Evolutionary conservation across 129 eudicot species (phyloP), one percentile per base, ranked within the genome.

Genomic region (Pseudognaphalium luteoalbum): DNA sequence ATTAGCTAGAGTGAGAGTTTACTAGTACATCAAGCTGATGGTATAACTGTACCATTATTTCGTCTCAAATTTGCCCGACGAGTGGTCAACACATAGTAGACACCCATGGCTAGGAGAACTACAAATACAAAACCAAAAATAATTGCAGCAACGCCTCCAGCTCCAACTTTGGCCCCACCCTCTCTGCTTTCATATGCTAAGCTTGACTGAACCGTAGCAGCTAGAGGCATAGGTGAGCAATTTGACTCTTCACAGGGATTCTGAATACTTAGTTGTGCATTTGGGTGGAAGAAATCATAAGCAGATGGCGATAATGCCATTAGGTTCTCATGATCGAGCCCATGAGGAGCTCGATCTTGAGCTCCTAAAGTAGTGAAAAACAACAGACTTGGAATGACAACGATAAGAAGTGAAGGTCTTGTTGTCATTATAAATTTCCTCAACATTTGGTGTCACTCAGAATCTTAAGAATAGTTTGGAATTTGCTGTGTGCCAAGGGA

Each of bases 261-360:
- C 52, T 68, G 70, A 57, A 54, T 44, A 7, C 28, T 60, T 1
- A 83, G 77, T 32, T 62, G 76, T 6, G 76, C 72, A 28, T 81
- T 76, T 1, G 96, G 91, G 85, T 89, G 86, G 78, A 92, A 92
- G 59, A 89, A 91, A 0, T 80, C 78, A 73, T 81, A 87, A 39
- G 97, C 97, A 17, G 86, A 73, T 16, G 97, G 97, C 5, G 97
- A 78, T 37, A 92, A 74, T 2, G 93, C 93, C 39, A 71, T 44
- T 0, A 88, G 89, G 66, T 67, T 65, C 62, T 78, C 83, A 19
- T 81, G 67, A 58, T 9, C 28, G 10, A 89, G 88, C 39, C 97
- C 96, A 32, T 92, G 96, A 42, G 89, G 93, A 9, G 91, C 85
- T 83, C 91, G 85, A 39, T 75, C 86, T 83, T 88, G 92, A 62